Evolutionary conservation across 1,284 basidiomycete genomes (phyloP).

Genomic region (Ustilago crameri): DNA sequence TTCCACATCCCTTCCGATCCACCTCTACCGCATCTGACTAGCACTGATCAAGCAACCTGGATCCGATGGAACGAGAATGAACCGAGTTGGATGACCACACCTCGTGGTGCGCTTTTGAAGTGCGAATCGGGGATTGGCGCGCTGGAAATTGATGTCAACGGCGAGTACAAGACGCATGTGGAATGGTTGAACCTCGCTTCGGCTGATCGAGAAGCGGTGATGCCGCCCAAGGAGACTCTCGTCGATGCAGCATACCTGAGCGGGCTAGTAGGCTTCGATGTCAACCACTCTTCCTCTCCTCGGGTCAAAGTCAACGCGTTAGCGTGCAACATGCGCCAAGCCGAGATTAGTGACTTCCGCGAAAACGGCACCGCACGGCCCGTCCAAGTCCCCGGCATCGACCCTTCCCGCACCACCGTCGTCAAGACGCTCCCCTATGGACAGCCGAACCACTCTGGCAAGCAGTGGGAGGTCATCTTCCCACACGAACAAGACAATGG

Average conservation of each 20-base stretch:
- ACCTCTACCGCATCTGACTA: constrained; percentile 18
- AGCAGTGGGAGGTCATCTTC: constrained; percentile 30
- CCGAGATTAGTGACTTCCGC: constrained; percentile 27
- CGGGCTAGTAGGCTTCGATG: constrained; percentile 38
- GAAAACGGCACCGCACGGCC: constrained; percentile 19
- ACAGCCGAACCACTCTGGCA: constrained; percentile 3
- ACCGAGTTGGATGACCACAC: constrained; percentile 32
- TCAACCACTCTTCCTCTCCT: constrained; percentile 15
- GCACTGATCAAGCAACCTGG: constrained; percentile 18
- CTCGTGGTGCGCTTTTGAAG: constrained; percentile 23
- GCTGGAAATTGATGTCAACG: constrained; percentile 40
- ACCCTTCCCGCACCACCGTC: constrained; percentile 6
- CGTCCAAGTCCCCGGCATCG: constrained; percentile 13
- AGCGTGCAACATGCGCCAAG: constrained; percentile 50
- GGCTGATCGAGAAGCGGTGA: neutral
- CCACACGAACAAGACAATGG: constrained; percentile 8
- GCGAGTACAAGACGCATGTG: constrained; percentile 34
- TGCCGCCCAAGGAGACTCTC: constrained; percentile 22
- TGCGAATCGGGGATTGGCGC: constrained; percentile 36
- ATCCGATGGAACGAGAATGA: constrained; percentile 32
- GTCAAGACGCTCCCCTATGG: constrained; percentile 24
- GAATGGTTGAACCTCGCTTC: constrained; percentile 38
- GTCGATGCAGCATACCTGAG: constrained; percentile 37
- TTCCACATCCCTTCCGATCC: constrained; percentile 43
- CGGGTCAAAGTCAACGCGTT: constrained; percentile 34